Percentiles rank a stretch among this genome's conserved stretches.
Evolutionary conservation across 176 grass and related monocot species (phyloP).

Genomic region (Panicum miliaceum): DNA sequence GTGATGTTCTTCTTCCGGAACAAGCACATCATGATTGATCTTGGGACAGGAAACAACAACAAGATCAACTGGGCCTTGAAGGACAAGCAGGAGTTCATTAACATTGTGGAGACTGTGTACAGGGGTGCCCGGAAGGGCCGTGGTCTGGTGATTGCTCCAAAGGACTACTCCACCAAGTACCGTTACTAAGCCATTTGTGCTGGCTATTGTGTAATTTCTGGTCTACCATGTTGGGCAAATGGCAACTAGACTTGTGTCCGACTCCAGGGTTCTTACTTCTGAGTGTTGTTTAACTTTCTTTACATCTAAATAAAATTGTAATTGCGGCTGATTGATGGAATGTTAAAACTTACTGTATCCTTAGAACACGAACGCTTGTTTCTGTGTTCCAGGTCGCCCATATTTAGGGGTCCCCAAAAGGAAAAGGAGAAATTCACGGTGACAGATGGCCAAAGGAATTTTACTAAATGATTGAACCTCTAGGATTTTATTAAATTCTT

Average conservation of each 20-base stretch:
- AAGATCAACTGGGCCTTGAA: conserved; percentile 97
- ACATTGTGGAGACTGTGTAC: conserved; percentile 95
- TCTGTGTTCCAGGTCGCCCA: too few relatives aligned
- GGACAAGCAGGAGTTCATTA: conserved; percentile 92
- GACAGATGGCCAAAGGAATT: neutral
- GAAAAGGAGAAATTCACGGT: neutral
- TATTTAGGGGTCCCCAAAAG: too few relatives aligned
- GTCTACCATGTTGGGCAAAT: neutral
- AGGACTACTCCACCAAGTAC: conserved; percentile 95
- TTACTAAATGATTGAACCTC: too few relatives aligned
- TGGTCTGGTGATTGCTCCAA: conserved; percentile 82
- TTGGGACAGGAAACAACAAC: conserved; percentile 93
- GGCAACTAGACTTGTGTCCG: neutral
- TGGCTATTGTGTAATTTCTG: conserved; percentile 22
- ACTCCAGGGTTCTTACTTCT: neutral
- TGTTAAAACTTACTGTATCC: neutral
- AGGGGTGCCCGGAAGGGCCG: conserved; percentile 82
- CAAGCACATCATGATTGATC: conserved; percentile 98
- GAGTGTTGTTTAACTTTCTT: neutral
- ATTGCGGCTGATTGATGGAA: neutral
- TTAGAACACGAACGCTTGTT: too few relatives aligned
- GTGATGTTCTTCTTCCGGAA: conserved; percentile 98
- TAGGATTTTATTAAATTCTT: too few relatives aligned
- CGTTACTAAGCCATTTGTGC: conserved; percentile 54
- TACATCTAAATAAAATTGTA: neutral